Conservation (phyloP, 2,329 filamentous ascomycete genomes). For the Fusarium luffae region DNA sequence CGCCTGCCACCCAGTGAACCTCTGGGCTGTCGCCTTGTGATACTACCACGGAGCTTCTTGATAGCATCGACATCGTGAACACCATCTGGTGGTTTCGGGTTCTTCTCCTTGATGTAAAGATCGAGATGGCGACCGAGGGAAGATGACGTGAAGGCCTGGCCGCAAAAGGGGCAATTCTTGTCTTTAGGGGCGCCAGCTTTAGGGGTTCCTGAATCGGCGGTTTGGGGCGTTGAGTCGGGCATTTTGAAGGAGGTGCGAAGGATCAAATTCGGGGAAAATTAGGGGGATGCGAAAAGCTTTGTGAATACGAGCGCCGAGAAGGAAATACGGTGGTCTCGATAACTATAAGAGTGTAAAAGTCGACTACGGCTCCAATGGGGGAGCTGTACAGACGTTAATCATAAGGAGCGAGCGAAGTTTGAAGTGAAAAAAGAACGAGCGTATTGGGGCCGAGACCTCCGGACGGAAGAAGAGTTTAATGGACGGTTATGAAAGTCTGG, state of each 20-base stretch:
- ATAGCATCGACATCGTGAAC: conserved; percentile 93
- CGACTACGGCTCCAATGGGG: conserved; percentile 44
- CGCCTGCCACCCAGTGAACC: conserved; percentile 67
- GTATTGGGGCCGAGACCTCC: conserved; percentile 47
- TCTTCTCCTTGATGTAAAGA: conserved; percentile 92
- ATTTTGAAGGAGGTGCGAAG: conserved; percentile 41
- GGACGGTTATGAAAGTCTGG: conserved; percentile 17
- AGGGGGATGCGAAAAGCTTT: conserved; percentile 5
- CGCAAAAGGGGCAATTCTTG: conserved; percentile 87
- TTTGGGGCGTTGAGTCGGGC: conserved; percentile 49
- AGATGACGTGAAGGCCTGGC: conserved; percentile 91
- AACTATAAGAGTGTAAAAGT: conserved; percentile 33
- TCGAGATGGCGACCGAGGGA: conserved; percentile 94
- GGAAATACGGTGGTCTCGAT: conserved; percentile 14
- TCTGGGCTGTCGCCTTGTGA: conserved; percentile 86
- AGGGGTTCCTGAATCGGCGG: conserved; percentile 54
- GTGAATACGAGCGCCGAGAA: conserved; percentile 25
- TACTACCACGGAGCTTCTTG: conserved; percentile 80
- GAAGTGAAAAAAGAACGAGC: conserved; percentile 43
- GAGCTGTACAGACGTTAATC: conserved; percentile 45
- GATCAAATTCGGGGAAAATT: conserved; percentile 17
- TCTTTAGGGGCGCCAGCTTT: conserved; percentile 74
- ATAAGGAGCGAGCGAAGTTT: conserved; percentile 46
- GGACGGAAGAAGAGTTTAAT: conserved; percentile 8
- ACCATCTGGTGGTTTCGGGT: conserved; percentile 87